Base-by-base conservation (phyloP, 2,329 filamentous ascomycete species). In the Cladosporium cucumerinum region DNA sequence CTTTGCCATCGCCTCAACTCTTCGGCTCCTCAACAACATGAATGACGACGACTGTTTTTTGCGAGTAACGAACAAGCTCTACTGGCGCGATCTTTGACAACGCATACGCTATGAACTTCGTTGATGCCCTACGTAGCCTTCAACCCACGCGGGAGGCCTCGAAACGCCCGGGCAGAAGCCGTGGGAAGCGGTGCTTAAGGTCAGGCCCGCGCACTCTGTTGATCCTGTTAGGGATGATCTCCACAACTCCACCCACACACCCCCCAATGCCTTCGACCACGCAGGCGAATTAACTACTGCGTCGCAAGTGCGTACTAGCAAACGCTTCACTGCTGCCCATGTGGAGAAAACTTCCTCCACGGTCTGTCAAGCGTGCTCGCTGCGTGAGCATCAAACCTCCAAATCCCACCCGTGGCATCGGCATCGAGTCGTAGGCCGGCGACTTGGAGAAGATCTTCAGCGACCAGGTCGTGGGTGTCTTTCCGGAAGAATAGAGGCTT, bases 321-420 rank as follows among this genome's bases (percentile, higher is more conserved):
- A 51, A 16, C 39, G 36, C 52, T 16, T 59, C 46, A 64, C 54
- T 59, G 26, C 25, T 43, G 23, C 5, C 73, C 71, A 65, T 69
- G 68, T 18, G 73, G 74, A 46, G 73, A 73, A 67, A 75, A 62
- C 3, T 65, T 46, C 64, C 74, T 69, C 71, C 71, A 76, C n/a
- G 73, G 74, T 52, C 70, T 69, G 57, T 72, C 63, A 51, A 72
- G 46, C 7, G 57, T 64, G 52, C 61, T 66, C 8, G 79, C 82
- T 69, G 81, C 82, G 64, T 79, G 74, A 62, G 79, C 73, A 76
- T 89, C 85, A 73, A 88, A 91, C 66, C 84, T 80, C 89, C 89
- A 91, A 36, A 91, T 81, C 0, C 89, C 89, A 63, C 85, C 85
- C 1, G 88, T 90, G 76, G 87, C 86, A 54, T 84, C 82, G 43